Conservation (phyloP, 2,329 filamentous ascomycete genomes). For the Penicillium italicum region DNA sequence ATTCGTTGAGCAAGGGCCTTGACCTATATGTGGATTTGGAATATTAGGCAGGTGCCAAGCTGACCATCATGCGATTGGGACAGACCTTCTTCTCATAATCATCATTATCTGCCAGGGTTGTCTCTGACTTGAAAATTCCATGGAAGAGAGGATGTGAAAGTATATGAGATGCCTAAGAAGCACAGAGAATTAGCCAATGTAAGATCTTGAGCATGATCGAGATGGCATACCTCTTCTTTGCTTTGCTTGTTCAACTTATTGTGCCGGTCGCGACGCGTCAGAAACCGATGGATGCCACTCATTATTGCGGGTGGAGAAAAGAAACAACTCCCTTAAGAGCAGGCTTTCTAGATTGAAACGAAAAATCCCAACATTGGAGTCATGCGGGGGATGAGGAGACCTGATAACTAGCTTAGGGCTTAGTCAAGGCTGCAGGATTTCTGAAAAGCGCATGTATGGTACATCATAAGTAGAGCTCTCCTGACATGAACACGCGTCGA, state of each 20-base stretch:
- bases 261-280: conserved; percentile 39
- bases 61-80: neutral
- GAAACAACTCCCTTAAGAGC: neutral
- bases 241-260: conserved; percentile 27
- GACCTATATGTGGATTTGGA: conserved; percentile 37
- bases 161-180: conserved; percentile 21
- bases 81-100: conserved; percentile 37
- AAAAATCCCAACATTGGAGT: conserved; percentile 9
- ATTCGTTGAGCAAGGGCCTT: conserved; percentile 53
- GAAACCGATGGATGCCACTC: conserved; percentile 43
- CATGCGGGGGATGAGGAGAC: conserved; percentile 23
- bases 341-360: conserved; percentile 6
- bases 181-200: conserved; percentile 10
- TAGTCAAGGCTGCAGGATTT: conserved; percentile 31
- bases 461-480: conserved; percentile 25
- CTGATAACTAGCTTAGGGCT: conserved; percentile 13
- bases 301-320: conserved; percentile 23
- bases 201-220: neutral
- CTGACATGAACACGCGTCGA: conserved; percentile 15
- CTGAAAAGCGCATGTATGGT: conserved; percentile 16
- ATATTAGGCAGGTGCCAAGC: conserved; percentile 12
- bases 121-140: conserved; percentile 33
- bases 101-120: conserved; percentile 18
- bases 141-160: conserved; percentile 28
- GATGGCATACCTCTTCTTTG: conserved; percentile 33